phyloP scores from a whole-genome alignment of 108 stramenopile genomes.

The Pseudonitzschia pungens region DNA sequence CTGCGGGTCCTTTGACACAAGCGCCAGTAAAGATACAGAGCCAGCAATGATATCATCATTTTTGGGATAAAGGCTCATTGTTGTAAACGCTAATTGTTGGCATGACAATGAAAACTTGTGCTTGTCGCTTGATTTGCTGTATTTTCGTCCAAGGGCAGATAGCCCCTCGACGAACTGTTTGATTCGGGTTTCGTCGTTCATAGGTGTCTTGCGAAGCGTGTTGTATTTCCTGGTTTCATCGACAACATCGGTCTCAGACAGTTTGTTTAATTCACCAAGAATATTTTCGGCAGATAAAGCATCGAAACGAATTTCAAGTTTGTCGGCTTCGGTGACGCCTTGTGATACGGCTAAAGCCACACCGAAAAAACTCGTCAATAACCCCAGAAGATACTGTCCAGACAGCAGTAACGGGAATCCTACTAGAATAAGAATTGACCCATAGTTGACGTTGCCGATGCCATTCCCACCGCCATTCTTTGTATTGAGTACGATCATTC shows the following conservation, averaged over 20 bases:
- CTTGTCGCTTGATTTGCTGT: constrained; percentile 14
- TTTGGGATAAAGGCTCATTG: constrained; percentile 30
- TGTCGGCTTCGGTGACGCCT: constrained; percentile 12
- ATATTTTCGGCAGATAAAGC: constrained; percentile 33
- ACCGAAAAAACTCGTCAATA: constrained; percentile 10
- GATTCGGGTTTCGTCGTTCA: background rate
- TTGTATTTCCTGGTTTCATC: background rate
- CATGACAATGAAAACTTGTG: constrained; percentile 25
- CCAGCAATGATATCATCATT: constrained; percentile 89
- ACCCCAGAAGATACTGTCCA: constrained; percentile 26
- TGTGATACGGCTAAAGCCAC: constrained; percentile 16
- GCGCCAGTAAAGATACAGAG: constrained; percentile 88
- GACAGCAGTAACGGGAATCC: constrained; percentile 28
- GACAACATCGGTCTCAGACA: constrained; percentile 7
- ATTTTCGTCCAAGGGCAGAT: constrained; percentile 28
- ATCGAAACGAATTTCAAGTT: constrained; percentile 37
- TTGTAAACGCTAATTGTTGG: constrained; percentile 40
- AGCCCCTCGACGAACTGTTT: constrained; percentile 25
- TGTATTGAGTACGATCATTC: background rate
- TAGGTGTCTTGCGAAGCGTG: background rate
- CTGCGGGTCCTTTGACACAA: constrained; percentile 45
- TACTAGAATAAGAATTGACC: constrained; percentile 20
- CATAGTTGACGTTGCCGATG: constrained; percentile 3
- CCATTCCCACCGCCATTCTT: background rate
- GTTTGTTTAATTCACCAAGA: constrained; percentile 26